Evolutionary conservation across 345 rosid species (phyloP).

Genomic region (Salix viminalis): DNA sequence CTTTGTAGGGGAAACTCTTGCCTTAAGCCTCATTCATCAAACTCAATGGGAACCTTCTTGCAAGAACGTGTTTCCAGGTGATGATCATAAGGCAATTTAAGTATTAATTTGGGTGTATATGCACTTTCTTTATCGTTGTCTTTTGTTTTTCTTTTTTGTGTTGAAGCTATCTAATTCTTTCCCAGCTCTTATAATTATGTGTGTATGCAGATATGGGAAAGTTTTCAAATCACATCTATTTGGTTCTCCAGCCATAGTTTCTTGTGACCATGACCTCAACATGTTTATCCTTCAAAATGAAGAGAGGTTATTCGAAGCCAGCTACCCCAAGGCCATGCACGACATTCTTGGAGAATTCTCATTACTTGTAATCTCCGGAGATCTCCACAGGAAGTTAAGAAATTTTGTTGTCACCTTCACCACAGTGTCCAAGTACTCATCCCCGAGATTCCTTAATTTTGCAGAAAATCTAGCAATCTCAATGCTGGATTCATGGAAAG

Average conservation of each 20-base stretch:
- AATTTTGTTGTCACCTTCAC: slow-evolving; percentile 50
- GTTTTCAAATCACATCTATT: slow-evolving; percentile 77
- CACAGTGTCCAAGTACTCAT: slow-evolving; percentile 43
- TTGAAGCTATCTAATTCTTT: neutral
- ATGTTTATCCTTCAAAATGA: slow-evolving; percentile 77
- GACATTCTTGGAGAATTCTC: slow-evolving; percentile 71
- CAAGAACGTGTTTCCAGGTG: slow-evolving; percentile 62
- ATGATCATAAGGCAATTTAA: neutral
- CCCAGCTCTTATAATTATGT: neutral
- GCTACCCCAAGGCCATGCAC: slow-evolving; percentile 71
- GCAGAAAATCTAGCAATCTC: slow-evolving; percentile 50
- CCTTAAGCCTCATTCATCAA: slow-evolving; percentile 73
- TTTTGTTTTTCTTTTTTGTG: neutral
- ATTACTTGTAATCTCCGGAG: slow-evolving; percentile 52
- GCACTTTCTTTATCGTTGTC: neutral
- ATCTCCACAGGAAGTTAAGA: slow-evolving; percentile 66
- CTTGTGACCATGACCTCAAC: slow-evolving; percentile 78
- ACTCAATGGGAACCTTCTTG: slow-evolving; percentile 60
- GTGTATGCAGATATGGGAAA: slow-evolving; percentile 52
- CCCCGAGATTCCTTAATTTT: slow-evolving; percentile 36
- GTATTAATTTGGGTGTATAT: too few relatives aligned
- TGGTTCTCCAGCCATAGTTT: slow-evolving; percentile 75
- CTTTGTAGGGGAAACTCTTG: slow-evolving; percentile 60
- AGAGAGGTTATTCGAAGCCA: slow-evolving; percentile 57
- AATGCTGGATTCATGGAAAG: slow-evolving; percentile 66